phyloP scores from a whole-genome alignment of 2,329 filamentous ascomycete genomes.

The Alternaria dauci region DNA sequence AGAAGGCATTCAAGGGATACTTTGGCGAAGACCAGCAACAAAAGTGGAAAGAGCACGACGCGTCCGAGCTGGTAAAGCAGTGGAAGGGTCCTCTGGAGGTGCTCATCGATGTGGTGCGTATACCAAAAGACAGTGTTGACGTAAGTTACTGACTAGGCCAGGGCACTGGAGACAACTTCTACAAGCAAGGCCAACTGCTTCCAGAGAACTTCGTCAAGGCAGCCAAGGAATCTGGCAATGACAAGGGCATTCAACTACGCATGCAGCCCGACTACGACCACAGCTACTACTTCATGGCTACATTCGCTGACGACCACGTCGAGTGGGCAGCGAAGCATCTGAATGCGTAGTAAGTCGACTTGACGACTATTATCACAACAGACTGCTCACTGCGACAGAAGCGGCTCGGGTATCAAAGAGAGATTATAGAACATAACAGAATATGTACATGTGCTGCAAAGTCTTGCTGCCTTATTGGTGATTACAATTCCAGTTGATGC shows the following conservation, averaged over 20 bases:
- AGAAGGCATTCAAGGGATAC: conserved; percentile 95
- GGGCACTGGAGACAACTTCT: conserved; percentile 96
- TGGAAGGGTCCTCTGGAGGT: conserved; percentile 78
- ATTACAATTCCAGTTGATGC: neutral
- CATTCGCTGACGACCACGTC: conserved; percentile 89
- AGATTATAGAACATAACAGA: conserved; percentile 34
- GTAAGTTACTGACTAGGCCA: conserved; percentile 41
- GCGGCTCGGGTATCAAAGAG: conserved; percentile 33
- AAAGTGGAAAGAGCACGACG: conserved; percentile 89
- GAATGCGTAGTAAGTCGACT: conserved; percentile 60
- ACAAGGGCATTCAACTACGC: conserved; percentile 75
- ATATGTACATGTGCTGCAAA: neutral
- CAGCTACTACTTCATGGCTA: conserved; percentile 95
- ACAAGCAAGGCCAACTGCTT: conserved; percentile 89
- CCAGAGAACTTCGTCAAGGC: conserved; percentile 91
- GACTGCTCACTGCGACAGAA: conserved; percentile 46
- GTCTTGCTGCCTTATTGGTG: neutral
- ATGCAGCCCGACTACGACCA: conserved; percentile 95
- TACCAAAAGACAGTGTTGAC: neutral
- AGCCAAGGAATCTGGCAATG: conserved; percentile 76
- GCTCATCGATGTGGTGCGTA: conserved; percentile 83
- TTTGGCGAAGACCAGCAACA: conserved; percentile 76
- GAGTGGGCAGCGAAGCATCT: conserved; percentile 90
- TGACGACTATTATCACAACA: neutral
- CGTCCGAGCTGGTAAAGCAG: conserved; percentile 83